Evolutionary conservation across 192 early-diverging fungal genomes (phyloP).

Genomic region (Spinellus fusiger): DNA sequence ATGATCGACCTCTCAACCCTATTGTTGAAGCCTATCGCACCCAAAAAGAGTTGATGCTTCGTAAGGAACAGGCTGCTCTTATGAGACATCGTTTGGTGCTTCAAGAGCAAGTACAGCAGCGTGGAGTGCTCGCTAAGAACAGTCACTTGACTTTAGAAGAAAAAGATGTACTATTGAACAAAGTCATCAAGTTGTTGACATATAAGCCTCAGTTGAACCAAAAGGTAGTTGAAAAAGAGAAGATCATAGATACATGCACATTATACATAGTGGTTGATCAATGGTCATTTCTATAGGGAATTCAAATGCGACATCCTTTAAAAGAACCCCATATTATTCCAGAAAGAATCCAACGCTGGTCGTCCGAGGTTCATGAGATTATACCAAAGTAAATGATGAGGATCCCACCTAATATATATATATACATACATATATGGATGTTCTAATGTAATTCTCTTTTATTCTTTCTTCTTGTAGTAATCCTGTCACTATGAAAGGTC

Average conservation of each 20-base stretch:
- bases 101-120: not conserved
- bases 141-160: not conserved
- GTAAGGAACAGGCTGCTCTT: not conserved
- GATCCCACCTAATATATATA: too few species aligned
- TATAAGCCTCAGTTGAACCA: not conserved
- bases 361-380: not conserved
- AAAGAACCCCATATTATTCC: not conserved
- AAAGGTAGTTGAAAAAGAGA: not conserved
- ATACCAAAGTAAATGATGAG: not conserved
- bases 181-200: not conserved
- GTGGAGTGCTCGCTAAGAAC: not conserved
- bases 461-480: too few species aligned
- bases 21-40: not conserved
- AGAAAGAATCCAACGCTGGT: not conserved
- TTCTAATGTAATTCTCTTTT: too few species aligned
- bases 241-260: not conserved
- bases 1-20: too few species aligned
- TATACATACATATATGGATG: too few species aligned
- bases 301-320: not conserved
- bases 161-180: not conserved
- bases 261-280: not conserved
- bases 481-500: not conserved
- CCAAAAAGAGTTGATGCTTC: not conserved
- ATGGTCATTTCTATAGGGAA: not conserved
- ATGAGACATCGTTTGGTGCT: not conserved